Evolutionary conservation across 1,139 yeast genomes (phyloP), one percentile per base, ranked within the genome.

Genomic region (Candida sanyaensis): DNA sequence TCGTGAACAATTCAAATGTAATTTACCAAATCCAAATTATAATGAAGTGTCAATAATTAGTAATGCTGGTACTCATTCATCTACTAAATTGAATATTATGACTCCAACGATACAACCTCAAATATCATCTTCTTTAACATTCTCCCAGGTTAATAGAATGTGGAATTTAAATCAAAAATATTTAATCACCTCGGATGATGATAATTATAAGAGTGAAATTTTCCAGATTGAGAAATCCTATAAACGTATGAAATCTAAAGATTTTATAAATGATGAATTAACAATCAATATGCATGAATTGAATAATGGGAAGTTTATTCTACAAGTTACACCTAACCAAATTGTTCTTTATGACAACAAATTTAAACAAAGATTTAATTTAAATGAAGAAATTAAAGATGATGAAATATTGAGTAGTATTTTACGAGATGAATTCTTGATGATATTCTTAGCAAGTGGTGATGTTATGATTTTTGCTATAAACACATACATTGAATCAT

Each of bases 301-400:
- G 51, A 74, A 80, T 48, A 76, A 77, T 30, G 84, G 84, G 1
- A 78, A 82, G 52, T 75, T 81, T 52, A 81, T 89, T 42, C 77
- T 89, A 12, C 97, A 91, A 62, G 83, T 90, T 1, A 85, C 95
- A 0, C 81, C 88, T 0, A 78, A 80, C 41, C 84, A 82, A 50
- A 77, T 90, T 36, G 75, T 79, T 36, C 64, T 89, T 3, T 90
- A 83, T 61, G 88, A 86, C 58, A 72, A 82, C 45, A 79, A 79
- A 41, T 86, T 90, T 62, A 78, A 80, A 50, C 64, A 61, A 49
- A 58, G 68, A 54, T 62, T 72, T 42, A 57, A 69, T 2, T 62
- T 75, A 36, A 68, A 65, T 27, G 65, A 68, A 21, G 72, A 77
- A 56, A 63, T 69, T 49, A 59, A 75, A 47, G 70, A 77, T 29